Percentiles rank a stretch among this genome's conserved stretches.
These are phyloP conservation scores for Cutaneotrichosporon daszewskae DNA, from an alignment of 1,284 basidiomycete genomes.

Conservation along the genomic window DNA sequence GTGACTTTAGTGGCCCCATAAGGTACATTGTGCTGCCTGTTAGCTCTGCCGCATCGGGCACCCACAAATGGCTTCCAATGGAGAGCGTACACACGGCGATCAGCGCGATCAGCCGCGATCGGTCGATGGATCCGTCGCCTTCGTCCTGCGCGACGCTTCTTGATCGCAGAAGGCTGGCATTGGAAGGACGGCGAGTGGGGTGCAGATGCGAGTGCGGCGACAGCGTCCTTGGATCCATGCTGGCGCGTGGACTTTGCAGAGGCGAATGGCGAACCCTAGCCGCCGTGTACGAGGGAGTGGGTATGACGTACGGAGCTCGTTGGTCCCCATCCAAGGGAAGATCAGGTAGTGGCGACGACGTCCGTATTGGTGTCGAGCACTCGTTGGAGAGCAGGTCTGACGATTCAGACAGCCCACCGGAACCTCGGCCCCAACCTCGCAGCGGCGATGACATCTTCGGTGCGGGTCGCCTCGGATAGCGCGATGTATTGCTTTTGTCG, in stretches of 20 bases:
- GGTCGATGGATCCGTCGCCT: not conserved
- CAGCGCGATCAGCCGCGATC: slow-evolving; percentile 50
- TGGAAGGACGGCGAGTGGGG: slow-evolving; percentile 5
- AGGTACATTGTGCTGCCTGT: slow-evolving; percentile 60
- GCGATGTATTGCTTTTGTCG: too few relatives aligned
- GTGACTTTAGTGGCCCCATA: slow-evolving; percentile 67
- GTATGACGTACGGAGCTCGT: too few relatives aligned
- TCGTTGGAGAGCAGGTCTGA: slow-evolving; percentile 12
- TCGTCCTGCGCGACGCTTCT: slow-evolving; percentile 5
- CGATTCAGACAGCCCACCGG: slow-evolving; percentile 2
- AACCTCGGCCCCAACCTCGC: not conserved
- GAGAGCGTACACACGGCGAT: slow-evolving; percentile 68
- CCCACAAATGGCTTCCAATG: slow-evolving; percentile 68
- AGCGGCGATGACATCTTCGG: slow-evolving; percentile 3
- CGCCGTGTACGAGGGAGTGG: too few relatives aligned
- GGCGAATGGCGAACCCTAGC: not conserved
- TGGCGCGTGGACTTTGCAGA: too few relatives aligned
- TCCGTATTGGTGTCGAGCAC: slow-evolving; percentile 5
- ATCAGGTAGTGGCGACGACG: not conserved
- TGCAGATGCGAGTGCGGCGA: not conserved
- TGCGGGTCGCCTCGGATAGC: too few relatives aligned
- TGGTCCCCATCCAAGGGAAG: too few relatives aligned
- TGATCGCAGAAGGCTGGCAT: slow-evolving; percentile 10
- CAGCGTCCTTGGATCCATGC: not conserved
- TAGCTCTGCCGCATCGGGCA: slow-evolving; percentile 10